These are phyloP conservation scores for Gossypium thurberi DNA, from an alignment of 345 rosid genomes.

Conservation along the genomic window DNA sequence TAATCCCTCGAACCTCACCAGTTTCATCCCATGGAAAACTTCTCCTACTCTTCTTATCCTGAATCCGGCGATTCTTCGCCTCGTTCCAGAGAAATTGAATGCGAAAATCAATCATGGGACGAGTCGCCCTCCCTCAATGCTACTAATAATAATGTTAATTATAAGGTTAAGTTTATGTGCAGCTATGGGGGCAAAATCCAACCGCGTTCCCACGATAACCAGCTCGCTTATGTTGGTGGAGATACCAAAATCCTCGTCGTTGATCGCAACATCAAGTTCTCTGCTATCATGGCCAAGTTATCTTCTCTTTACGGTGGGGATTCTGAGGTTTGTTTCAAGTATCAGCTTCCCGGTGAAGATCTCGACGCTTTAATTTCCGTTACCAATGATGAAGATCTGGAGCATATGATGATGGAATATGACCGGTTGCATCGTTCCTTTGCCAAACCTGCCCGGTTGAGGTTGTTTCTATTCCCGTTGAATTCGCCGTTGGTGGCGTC, in stretches of 20 bases:
- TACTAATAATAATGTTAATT: constrained; percentile 26
- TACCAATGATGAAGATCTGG: constrained; percentile 61
- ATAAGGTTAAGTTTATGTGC: constrained; percentile 52
- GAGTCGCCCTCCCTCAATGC: constrained; percentile 21
- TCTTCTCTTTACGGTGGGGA: constrained; percentile 29
- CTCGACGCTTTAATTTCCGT: constrained; percentile 61
- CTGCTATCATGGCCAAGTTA: constrained; percentile 32
- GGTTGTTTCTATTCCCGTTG: constrained; percentile 43
- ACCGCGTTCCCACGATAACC: constrained; percentile 54
- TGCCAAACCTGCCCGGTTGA: constrained; percentile 41
- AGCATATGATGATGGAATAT: constrained; percentile 58
- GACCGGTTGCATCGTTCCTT: constrained; percentile 41
- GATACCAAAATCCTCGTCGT: constrained; percentile 59
- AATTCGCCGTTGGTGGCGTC: constrained; percentile 14
- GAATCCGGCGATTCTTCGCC: constrained; percentile 60
- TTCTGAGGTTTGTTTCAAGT: constrained; percentile 39
- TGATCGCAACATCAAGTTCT: constrained; percentile 38
- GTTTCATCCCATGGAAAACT: constrained; percentile 31
- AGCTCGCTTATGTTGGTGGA: constrained; percentile 50
- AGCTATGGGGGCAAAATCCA: constrained; percentile 67
- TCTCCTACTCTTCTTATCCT: constrained; percentile 46
- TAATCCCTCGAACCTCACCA: not conserved
- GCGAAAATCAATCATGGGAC: constrained; percentile 48
- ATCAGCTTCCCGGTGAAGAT: constrained; percentile 67
- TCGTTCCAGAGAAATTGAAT: constrained; percentile 52